Evolutionary conservation across 306 rosid species (phyloP).

Genomic region (Casuarina cunninghamiana): DNA sequence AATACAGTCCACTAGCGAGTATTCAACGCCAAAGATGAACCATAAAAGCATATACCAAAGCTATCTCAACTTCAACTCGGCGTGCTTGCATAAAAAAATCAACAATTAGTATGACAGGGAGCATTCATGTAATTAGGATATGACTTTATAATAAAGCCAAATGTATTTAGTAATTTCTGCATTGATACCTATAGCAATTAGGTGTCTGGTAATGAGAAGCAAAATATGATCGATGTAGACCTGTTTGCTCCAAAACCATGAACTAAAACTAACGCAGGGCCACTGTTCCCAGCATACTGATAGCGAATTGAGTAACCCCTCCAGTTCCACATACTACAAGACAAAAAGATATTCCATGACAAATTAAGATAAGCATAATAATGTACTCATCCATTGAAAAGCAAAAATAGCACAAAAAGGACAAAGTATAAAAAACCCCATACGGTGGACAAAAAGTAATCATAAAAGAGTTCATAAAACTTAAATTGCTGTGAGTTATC

Average conservation of each 20-base stretch:
- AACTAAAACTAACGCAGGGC: slow-evolving; percentile 76
- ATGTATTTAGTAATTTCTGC: slow-evolving; percentile 24
- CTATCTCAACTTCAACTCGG: background rate
- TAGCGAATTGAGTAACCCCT: slow-evolving; percentile 82
- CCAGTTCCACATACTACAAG: slow-evolving; percentile 79
- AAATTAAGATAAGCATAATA: background rate
- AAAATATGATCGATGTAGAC: slow-evolving; percentile 46
- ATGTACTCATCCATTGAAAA: background rate
- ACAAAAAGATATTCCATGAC: background rate
- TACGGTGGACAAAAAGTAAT: background rate
- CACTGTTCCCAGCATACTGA: slow-evolving; percentile 65
- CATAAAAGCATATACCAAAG: background rate
- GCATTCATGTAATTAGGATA: background rate
- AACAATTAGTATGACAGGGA: background rate
- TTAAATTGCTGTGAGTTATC: too few relatives aligned
- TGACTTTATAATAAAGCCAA: background rate
- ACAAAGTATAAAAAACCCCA: background rate
- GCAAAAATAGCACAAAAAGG: background rate
- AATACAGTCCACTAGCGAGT: background rate
- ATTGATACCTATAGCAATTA: slow-evolving; percentile 39
- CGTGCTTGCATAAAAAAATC: background rate
- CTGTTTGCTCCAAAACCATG: slow-evolving; percentile 99
- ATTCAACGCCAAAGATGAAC: background rate
- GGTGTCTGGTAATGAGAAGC: slow-evolving; percentile 48
- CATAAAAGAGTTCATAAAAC: too few relatives aligned